These are phyloP conservation scores for Pichia sp. DNA, from an alignment of 1,139 yeast species.

Conservation along the genomic window DNA sequence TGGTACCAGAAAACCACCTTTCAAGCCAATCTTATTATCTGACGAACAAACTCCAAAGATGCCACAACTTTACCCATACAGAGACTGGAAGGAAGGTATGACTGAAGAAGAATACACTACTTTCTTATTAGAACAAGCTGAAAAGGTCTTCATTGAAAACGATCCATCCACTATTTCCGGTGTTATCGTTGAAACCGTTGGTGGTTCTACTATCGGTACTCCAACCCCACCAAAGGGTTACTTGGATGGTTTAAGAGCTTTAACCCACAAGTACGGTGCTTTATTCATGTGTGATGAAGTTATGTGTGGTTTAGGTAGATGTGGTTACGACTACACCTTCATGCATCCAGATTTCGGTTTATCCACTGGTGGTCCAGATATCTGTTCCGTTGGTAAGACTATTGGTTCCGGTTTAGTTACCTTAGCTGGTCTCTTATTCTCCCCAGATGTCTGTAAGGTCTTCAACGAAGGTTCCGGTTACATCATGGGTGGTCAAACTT, in stretches of 20 bases:
- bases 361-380: slow-evolving; percentile 53
- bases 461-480: slow-evolving; percentile 44
- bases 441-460: slow-evolving; percentile 47
- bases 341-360: slow-evolving; percentile 32
- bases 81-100: slow-evolving; percentile 47
- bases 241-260: slow-evolving; percentile 49
- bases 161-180: slow-evolving; percentile 57
- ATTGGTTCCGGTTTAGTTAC: slow-evolving; percentile 64
- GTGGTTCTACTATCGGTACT: slow-evolving; percentile 60
- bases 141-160: slow-evolving; percentile 45
- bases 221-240: slow-evolving; percentile 57
- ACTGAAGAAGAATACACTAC: slow-evolving; percentile 48
- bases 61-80: slow-evolving; percentile 49
- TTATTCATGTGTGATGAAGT: slow-evolving; percentile 60
- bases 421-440: slow-evolving; percentile 56
- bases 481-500: slow-evolving; percentile 57
- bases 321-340: slow-evolving; percentile 36
- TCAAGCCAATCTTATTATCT: slow-evolving; percentile 42
- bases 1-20: slow-evolving; percentile 40
- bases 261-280: slow-evolving; percentile 59
- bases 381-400: slow-evolving; percentile 62
- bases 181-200: slow-evolving; percentile 52
- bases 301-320: slow-evolving; percentile 65
- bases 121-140: slow-evolving; percentile 46
- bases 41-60: slow-evolving; percentile 45